These are phyloP conservation scores for Lipomyces starkeyi DNA, from an alignment of 805 yeast species.

Conservation along the genomic window DNA sequence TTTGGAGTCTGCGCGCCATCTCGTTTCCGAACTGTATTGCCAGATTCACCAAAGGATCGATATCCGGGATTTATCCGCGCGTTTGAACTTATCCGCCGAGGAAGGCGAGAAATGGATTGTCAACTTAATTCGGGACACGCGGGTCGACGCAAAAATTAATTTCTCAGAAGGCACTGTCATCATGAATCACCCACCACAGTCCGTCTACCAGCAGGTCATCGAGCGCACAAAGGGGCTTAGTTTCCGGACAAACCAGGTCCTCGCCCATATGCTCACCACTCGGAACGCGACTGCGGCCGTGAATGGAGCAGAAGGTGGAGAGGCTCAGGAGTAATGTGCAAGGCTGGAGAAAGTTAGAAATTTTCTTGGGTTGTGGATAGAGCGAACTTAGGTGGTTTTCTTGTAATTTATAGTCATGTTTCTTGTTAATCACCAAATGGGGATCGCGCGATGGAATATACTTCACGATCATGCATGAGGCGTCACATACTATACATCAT, in stretches of 20 bases:
- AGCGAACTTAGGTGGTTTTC: neutral
- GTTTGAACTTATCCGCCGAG: slow-evolving; percentile 53
- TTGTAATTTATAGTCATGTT: neutral
- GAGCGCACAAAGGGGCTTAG: slow-evolving; percentile 71
- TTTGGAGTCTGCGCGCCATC: slow-evolving; percentile 55
- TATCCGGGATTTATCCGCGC: slow-evolving; percentile 53
- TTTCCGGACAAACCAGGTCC: slow-evolving; percentile 63
- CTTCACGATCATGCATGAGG: neutral
- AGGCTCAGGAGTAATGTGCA: slow-evolving; percentile 1
- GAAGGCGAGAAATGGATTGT: slow-evolving; percentile 61
- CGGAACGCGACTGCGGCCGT: slow-evolving; percentile 20
- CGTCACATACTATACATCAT: too few species aligned
- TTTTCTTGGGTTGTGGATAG: neutral
- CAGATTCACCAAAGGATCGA: slow-evolving; percentile 60
- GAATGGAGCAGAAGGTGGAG: slow-evolving; percentile 6
- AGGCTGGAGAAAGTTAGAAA: neutral
- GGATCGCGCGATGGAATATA: neutral
- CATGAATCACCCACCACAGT: slow-evolving; percentile 59
- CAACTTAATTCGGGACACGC: slow-evolving; percentile 55
- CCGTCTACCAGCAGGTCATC: slow-evolving; percentile 69
- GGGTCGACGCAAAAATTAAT: slow-evolving; percentile 61
- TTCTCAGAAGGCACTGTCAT: slow-evolving; percentile 59
- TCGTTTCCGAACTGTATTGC: slow-evolving; percentile 60
- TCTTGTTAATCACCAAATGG: neutral
- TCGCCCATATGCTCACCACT: slow-evolving; percentile 49